Evolutionary conservation across 805 yeast species (phyloP), one percentile per base, ranked within the genome.

Genomic region (Cyberlindnera veronae): DNA sequence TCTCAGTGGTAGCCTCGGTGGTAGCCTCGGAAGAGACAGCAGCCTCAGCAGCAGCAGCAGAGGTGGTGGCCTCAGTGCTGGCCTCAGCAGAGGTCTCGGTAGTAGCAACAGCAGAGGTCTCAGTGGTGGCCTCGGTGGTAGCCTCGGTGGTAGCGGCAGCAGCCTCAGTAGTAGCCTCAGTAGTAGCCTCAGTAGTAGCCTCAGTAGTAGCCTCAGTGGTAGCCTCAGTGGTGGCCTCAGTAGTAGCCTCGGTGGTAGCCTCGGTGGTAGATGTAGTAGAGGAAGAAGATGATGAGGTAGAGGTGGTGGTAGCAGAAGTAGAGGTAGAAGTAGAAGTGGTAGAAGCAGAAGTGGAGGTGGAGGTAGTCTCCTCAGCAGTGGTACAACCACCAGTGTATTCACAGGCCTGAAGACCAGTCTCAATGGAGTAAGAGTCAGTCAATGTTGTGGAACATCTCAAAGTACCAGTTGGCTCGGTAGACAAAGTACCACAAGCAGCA

Each of bases 401-500:
- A 29, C 44, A 41, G 12, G 37, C 44, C 24, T 42, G 31, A 13
- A 38, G 14, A 14, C 27, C 29, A 3, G 35, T 29, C 15, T 42
- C 47, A 26, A 32, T 18, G 20, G 40, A 24, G 24, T 41, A 48
- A 20, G 21, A 20, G 39, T 21, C 48, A 34, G 45, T 32, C 53
- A 29, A 51, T 45, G 49, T 40, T 38, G 43, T 55, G 38, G 34
- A 31, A 12, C 34, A 31, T 31, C 34, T 31, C 5, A 27, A 34
- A 22, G 20, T 12, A 27, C 30, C 38, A 18, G 32, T 29, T 43
- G 65, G 64, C n/a, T 49, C 43, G 18, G 59, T 48, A 13, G 55
- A 43, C 29, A 50, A 44, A n/a, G 51, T 44, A 28, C 44, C 42
- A 49, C 64, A 61, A 11, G 41, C 54, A 11, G 40, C 50, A 34